phyloP scores from a whole-genome alignment of 805 yeast genomes.

The Kodamaea hsintzibuensis region DNA sequence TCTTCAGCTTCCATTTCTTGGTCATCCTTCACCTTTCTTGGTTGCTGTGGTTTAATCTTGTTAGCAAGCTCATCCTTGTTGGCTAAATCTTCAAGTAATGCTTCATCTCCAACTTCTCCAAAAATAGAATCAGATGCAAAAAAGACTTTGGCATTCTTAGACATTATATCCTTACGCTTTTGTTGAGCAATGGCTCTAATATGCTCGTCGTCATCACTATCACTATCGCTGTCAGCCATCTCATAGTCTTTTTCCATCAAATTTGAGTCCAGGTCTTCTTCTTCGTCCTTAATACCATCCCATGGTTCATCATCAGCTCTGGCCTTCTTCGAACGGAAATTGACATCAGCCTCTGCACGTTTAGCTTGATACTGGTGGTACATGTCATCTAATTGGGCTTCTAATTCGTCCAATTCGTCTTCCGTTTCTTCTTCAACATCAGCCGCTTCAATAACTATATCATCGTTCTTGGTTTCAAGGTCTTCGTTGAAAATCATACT shows the following conservation, averaged over 20 bases:
- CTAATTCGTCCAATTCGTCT: conserved; percentile 68
- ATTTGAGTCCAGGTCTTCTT: conserved; percentile 33
- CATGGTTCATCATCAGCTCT: conserved; percentile 80
- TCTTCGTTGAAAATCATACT: conserved; percentile 58
- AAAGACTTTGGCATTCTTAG: conserved; percentile 37
- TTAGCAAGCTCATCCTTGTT: conserved; percentile 21
- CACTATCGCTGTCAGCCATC: conserved; percentile 43
- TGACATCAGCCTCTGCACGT: conserved; percentile 68
- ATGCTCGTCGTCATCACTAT: conserved; percentile 73
- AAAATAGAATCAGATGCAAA: conserved; percentile 43
- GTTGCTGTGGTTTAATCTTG: conserved; percentile 9
- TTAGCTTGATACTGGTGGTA: conserved; percentile 68
- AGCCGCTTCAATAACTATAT: conserved; percentile 47
- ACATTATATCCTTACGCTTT: conserved; percentile 34
- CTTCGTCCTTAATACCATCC: conserved; percentile 66
- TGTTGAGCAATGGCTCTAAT: conserved; percentile 51
- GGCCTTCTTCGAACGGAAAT: conserved; percentile 64
- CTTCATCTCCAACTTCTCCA: conserved; percentile 46
- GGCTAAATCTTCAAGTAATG: conserved; percentile 45
- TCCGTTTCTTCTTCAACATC: conserved; percentile 38
- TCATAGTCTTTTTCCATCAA: conserved; percentile 47
- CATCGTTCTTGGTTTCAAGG: conserved; percentile 53
- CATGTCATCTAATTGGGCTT: conserved; percentile 81
- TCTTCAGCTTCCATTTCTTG: conserved; percentile 9
- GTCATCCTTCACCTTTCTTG: background rate